A percentile compares a stretch with the other conserved stretches of the same genome.
These are phyloP conservation scores for Scutellaria barbata DNA, from an alignment of 257 asterid species.

Conservation along the genomic window DNA sequence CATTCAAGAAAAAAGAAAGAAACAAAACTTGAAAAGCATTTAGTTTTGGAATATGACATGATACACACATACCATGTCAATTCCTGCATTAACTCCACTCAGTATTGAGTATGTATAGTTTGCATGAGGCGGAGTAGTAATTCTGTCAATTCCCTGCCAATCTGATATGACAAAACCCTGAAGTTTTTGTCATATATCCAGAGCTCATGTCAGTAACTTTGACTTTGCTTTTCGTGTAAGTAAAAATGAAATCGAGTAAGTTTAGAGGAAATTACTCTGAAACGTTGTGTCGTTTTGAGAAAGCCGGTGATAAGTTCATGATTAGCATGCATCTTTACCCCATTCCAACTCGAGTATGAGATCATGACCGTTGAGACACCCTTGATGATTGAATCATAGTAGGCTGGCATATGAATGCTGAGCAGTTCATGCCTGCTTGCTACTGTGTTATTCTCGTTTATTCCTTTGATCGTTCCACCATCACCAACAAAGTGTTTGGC, in stretches of 20 bases:
- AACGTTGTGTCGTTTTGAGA: background rate
- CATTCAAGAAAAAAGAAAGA: too few species aligned
- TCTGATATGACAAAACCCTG: constrained; percentile 48
- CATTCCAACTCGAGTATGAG: constrained; percentile 40
- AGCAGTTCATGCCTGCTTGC: constrained; percentile 19
- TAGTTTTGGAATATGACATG: too few species aligned
- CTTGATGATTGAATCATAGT: constrained; percentile 29
- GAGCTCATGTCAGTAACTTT: too few species aligned
- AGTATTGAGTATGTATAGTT: constrained; percentile 43
- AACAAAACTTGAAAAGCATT: too few species aligned
- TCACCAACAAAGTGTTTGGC: constrained; percentile 43
- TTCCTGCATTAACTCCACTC: too few species aligned
- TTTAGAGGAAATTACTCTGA: too few species aligned
- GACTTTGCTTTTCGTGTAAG: too few species aligned
- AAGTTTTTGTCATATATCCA: too few species aligned
- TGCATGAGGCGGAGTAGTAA: constrained; percentile 36
- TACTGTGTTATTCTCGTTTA: constrained; percentile 31
- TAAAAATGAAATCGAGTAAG: too few species aligned
- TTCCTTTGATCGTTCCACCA: constrained; percentile 42
- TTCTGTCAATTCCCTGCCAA: constrained; percentile 23
- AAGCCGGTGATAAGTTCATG: constrained; percentile 32
- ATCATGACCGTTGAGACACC: constrained; percentile 39
- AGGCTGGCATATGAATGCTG: constrained; percentile 38
- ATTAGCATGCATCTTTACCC: constrained; percentile 40
- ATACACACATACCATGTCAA: too few species aligned